Evolutionary conservation across 495 filamentous ascomycete genomes (phyloP).

Genomic region (Hyaloscypha finlandica): DNA sequence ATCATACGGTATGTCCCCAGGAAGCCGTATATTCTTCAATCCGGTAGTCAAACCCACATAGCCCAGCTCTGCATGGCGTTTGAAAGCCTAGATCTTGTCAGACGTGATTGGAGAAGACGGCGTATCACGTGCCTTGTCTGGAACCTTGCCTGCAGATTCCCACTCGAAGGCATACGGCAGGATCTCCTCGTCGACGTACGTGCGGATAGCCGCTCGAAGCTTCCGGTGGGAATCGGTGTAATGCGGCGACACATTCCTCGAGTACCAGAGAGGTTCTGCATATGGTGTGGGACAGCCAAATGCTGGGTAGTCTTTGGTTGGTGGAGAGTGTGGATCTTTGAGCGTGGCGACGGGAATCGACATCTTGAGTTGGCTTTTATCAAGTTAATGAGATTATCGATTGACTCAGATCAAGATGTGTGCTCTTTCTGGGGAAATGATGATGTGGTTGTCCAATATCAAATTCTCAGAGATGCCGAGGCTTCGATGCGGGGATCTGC

Average conservation of each 20-base stretch:
- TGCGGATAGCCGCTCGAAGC: conserved; percentile 46
- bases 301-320: conserved; percentile 3
- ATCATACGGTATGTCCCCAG: conserved; percentile 43
- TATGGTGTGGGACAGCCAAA: conserved; percentile 29
- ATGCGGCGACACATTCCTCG: conserved; percentile 41
- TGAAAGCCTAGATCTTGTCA: conserved; percentile 24
- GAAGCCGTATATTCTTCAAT: conserved; percentile 41
- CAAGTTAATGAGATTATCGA: not conserved
- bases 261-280: conserved; percentile 34
- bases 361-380: not conserved
- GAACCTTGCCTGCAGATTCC: conserved; percentile 49
- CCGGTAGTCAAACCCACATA: conserved; percentile 33
- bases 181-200: conserved; percentile 48
- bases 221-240: conserved; percentile 50
- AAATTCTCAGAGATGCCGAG: not conserved
- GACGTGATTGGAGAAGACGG: not conserved
- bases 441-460: not conserved
- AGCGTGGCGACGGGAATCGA: not conserved
- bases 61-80: conserved; percentile 45
- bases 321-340: not conserved
- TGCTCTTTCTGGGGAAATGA: not conserved
- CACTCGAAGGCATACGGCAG: conserved; percentile 49
- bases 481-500: not conserved
- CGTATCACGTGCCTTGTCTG: conserved; percentile 36
- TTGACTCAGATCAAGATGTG: not conserved